Conservation (phyloP, 2,329 filamentous ascomycete species). For the Teratosphaeria destructans region DNA sequence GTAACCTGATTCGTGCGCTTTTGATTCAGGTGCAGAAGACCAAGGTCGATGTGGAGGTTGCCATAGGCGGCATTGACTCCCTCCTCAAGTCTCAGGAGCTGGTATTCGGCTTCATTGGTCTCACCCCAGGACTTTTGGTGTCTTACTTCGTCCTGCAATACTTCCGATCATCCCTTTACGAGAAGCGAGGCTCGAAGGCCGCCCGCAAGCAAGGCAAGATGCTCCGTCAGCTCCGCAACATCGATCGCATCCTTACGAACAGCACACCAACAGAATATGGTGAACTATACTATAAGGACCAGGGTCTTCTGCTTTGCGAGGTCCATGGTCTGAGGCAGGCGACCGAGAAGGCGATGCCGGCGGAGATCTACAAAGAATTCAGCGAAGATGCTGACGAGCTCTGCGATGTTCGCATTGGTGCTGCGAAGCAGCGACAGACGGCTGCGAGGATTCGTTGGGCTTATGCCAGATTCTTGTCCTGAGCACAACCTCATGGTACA, state of each 20-base stretch:
- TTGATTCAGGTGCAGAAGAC: constrained; percentile 98
- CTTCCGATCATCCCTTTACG: constrained; percentile 58
- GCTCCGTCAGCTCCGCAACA: constrained; percentile 71
- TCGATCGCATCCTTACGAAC: constrained; percentile 55
- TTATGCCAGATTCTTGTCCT: constrained; percentile 61
- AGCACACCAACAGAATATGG: constrained; percentile 55
- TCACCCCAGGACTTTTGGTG: constrained; percentile 88
- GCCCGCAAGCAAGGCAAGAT: constrained; percentile 59
- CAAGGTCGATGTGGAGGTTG: constrained; percentile 94
- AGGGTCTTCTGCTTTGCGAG: constrained; percentile 82
- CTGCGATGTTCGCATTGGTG: constrained; percentile 65
- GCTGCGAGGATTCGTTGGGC: constrained; percentile 82
- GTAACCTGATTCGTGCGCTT: constrained; percentile 79
- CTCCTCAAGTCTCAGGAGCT: constrained; percentile 92
- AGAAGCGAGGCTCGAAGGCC: constrained; percentile 55
- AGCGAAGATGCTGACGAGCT: constrained; percentile 79
- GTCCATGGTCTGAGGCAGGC: constrained; percentile 70
- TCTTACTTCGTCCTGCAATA: constrained; percentile 66
- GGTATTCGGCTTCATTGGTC: constrained; percentile 91
- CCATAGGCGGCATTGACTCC: constrained; percentile 89
- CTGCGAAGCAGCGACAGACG: constrained; percentile 67
- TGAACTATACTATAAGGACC: constrained; percentile 80
- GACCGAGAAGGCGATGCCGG: constrained; percentile 57
- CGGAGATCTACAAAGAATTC: constrained; percentile 71
- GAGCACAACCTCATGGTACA: background rate